Base-by-base conservation (phyloP, 331 rosid species). In the Malus hybrid region DNA sequence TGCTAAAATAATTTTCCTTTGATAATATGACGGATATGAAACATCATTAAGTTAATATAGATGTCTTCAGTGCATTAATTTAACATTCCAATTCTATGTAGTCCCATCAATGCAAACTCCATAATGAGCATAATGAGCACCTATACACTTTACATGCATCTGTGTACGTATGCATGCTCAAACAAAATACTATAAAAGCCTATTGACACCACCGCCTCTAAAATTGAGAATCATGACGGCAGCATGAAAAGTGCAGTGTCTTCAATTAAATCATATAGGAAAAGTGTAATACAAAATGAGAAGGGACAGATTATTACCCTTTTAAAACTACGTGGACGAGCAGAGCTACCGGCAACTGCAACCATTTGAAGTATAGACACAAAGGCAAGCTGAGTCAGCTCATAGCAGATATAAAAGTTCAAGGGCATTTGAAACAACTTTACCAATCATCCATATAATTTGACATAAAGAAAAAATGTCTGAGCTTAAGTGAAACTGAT, bases 271-370 rank as follows among this genome's bases (percentile, higher is more conserved):
- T 18, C 34, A 61, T 71, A 63, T 6, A 16, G 64, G 72, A 55
- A 20, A 65, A 34, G 46, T 15, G 29, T 10, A 50, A 5, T 18
- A 34, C 15, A 5, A 10, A 22, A 30, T 62, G 18, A 9, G 6
- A 15, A 58, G 10, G 68, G 69, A 57, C 16, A 7, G 33, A 57
- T 15, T 68, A 22, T 71, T 78, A 88, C 92, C 92, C 80, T 77
- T 77, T 56, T 88, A 64, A 88, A 88, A 34, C 84, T 69, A 26
- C 89, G 85, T n/a, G 92, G 89, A 36, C 92, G 86, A 10, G 84
- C 28, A 55, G 88, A 85, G 75, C 78, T 88, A 18, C 89, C 92
- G 1, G 89, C 89, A 83, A 75, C 92, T 88, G 79, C 88, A 79
- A 72, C 55, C 63, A 85, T 70, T 75, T n/a, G 19, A 79, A 71